Evolutionary conservation across 768 basidiomycete genomes (phyloP), one percentile per base, ranked within the genome.

Genomic region (Calvatia gigantea): DNA sequence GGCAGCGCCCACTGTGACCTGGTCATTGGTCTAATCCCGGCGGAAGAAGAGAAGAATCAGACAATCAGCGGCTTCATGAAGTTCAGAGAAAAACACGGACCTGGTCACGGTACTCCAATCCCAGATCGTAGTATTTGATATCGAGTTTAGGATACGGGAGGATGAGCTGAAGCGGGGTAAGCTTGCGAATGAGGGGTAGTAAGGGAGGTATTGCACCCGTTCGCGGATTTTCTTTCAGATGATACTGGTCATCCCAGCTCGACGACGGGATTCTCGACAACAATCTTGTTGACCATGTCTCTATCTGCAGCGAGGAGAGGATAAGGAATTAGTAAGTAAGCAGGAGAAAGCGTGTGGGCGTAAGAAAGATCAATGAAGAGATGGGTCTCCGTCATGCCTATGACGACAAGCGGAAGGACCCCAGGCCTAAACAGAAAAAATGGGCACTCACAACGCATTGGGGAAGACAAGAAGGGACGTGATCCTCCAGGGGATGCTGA

Each of bases 91-190:
- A 27, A n/a, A 37, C 31, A 56, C 78, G 56, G 59, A 91, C 91
- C 65, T 89, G 76, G 70, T 99, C 95, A 47, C 96, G 87, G 75
- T 88, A 79, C 72, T 96, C 94, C 63, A 98, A 79, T 15, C 96
- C 96, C n/a, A 98, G 81, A 73, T 98, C 96, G 72, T 84, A 98
- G 76, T 98, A 98, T 73, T 98, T 98, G 81, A 99, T 91, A 67
- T 99, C 92, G 33, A 99, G 75, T 74, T 94, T 82, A 47, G 98
- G 80, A 69, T 94, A 97, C 7, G 97, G 97, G 44, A 97, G 80
- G 66, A 99, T 96, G 65, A 99, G 87, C 92, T 96, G 62, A 46
- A 33, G 25, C 56, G 21, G 43, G 17, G 51, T 5, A 33, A 11
- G 48, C 37, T 21, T 52, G 33, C 11, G 14, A 42, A 29, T 27